Percentiles rank a stretch among this genome's conserved stretches.
Conservation (phyloP, 768 basidiomycete species). For the Lentinula lateritia region DNA sequence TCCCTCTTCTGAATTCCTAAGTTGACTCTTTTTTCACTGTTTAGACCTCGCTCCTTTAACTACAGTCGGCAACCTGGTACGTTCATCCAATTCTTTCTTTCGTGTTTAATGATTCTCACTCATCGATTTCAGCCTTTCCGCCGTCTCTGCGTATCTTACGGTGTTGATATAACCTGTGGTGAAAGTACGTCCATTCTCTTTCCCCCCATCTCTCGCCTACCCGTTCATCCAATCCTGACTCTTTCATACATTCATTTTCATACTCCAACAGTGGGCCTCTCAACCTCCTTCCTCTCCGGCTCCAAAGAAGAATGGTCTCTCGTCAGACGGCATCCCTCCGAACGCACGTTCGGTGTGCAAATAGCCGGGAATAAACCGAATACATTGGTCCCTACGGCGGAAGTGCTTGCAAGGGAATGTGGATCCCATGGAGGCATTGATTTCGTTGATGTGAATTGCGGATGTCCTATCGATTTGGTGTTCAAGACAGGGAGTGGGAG, state of each 20-base stretch:
- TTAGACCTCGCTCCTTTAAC: constrained; percentile 65
- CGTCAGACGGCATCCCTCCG: constrained; percentile 82
- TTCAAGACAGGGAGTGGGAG: constrained; percentile 89
- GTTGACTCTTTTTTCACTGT: neutral
- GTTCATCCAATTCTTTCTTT: constrained; percentile 13
- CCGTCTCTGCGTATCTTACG: constrained; percentile 77
- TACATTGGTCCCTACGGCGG: constrained; percentile 74
- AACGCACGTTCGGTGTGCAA: constrained; percentile 86
- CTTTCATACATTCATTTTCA: neutral
- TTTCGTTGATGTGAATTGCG: constrained; percentile 94
- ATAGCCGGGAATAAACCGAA: constrained; percentile 85
- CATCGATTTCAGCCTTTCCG: constrained; percentile 71
- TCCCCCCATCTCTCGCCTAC: neutral
- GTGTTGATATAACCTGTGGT: constrained; percentile 92
- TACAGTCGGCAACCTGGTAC: constrained; percentile 90
- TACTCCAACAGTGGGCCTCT: constrained; percentile 71
- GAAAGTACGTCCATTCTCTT: constrained; percentile 53
- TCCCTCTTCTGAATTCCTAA: neutral
- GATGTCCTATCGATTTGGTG: constrained; percentile 96
- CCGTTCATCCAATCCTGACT: neutral
- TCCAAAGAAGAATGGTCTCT: constrained; percentile 95
- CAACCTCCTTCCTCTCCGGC: constrained; percentile 80
- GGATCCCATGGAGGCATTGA: constrained; percentile 51
- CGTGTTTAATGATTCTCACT: neutral
- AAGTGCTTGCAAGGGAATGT: constrained; percentile 70